Evolutionary conservation across 495 filamentous ascomycete genomes (phyloP).

Genomic region (Penicillium egyptiacum): DNA sequence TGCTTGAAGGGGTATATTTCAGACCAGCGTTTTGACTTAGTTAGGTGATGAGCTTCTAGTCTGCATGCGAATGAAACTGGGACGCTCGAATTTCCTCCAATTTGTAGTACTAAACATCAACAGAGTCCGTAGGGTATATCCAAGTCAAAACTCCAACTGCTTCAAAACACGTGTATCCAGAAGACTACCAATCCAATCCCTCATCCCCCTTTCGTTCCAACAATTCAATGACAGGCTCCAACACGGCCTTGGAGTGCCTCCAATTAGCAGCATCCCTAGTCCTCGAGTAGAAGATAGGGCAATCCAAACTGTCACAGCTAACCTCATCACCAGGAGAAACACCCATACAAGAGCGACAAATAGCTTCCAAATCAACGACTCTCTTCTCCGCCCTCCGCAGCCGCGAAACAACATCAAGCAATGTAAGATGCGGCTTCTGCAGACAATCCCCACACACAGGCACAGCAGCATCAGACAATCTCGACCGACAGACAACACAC

Average conservation of each 20-base stretch:
- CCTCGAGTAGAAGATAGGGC: slow-evolving; percentile 87
- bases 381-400: slow-evolving; percentile 64
- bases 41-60: background rate
- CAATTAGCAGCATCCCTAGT: slow-evolving; percentile 66
- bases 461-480: slow-evolving; percentile 52
- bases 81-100: background rate
- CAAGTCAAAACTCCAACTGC: slow-evolving; percentile 9
- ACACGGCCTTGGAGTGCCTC: slow-evolving; percentile 54
- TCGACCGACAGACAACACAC: slow-evolving; percentile 75
- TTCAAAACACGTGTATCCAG: slow-evolving; percentile 6
- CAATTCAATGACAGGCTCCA: slow-evolving; percentile 56
- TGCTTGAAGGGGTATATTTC: too few species aligned
- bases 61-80: background rate
- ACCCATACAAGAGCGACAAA: slow-evolving; percentile 82
- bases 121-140: slow-evolving; percentile 3
- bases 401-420: slow-evolving; percentile 60
- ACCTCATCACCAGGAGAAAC: slow-evolving; percentile 72
- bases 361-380: slow-evolving; percentile 61
- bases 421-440: slow-evolving; percentile 51
- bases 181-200: slow-evolving; percentile 45
- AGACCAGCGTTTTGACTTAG: background rate
- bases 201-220: slow-evolving; percentile 50
- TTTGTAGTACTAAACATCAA: background rate
- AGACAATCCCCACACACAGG: slow-evolving; percentile 66
- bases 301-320: slow-evolving; percentile 85